Evolutionary conservation across 345 rosid species (phyloP), one percentile per base, ranked within the genome.

Genomic region (Populus tremula): DNA sequence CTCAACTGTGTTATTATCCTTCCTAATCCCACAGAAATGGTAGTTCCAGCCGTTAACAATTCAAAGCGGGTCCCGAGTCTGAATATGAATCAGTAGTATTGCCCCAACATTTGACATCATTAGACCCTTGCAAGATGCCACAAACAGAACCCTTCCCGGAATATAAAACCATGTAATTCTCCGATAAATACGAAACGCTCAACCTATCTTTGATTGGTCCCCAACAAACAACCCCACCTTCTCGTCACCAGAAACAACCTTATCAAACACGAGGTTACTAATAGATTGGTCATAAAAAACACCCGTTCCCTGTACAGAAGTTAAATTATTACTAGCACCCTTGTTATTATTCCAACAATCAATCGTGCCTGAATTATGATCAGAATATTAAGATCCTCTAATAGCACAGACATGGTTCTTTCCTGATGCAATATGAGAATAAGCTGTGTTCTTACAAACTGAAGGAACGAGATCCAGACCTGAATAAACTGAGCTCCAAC

Each of bases 401-500:
- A 93, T 80, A n/a, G 94, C 99, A 81, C 98, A 93, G 41, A 81
- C 97, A 73, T 95, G 99, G 45, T 78, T 84, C 77, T 87, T 89
- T 33, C 99, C 99, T 14, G 98, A 89, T 67, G 99, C 98, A 5
- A 95, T 86, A 74, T 89, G 83, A 59, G 92, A 91, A 82, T 93
- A 95, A 76, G 93, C 82, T 35, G 83, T 91, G 74, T 83, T 83
- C 49, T 67, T 79, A 82, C 82, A 91, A 70, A 77, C 49, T 4
- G 82, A 67, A 76, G 96, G 98, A 54, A 92, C 91, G 33, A 95
- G 98, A 90, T 91, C 86, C 39, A 67, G 71, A 82, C 88, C 90
- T 53, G 89, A 79, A 17, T 79, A 84, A 36, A 81, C 16, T 3
- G 86, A 80, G 72, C 87, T 89, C 87, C 93, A 93, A 83, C 98